Base-by-base conservation (phyloP, 2,329 filamentous ascomycete species). In the Exophiala lecanii-corni region DNA sequence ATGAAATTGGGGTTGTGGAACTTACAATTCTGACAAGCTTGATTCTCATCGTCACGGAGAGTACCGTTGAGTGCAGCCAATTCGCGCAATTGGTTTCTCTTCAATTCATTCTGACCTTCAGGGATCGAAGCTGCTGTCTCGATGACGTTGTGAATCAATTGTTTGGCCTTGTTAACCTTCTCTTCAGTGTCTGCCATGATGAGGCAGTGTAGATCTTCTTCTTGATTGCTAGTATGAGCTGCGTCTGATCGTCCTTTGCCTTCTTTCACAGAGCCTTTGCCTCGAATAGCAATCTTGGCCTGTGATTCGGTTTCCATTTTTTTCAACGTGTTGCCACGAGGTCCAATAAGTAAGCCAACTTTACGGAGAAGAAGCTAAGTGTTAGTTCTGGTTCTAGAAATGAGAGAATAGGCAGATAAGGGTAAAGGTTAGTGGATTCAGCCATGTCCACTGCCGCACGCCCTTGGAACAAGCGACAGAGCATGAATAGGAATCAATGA, bases 181-280 rank as follows among this genome's bases (percentile, higher is more conserved):
- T 98, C 92, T 72, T 98, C 94, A 26, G 91, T 97, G 62, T 98
- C 92, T 61, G 92, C 92, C 92, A 98, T 98, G 72, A 98, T 97
- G 64, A 98, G 74, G 70, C 92, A 98, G 71, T 98, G 92, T 45
- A 98, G 77, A 66, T 98, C 92, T 72, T 98, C 92, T 74, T 98
- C 92, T 78, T 98, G 92, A 76, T 98, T 98, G 78, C 92, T 97
- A 67, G 91, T 89, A 70, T 98, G 92, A 72, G 92, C 92, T 60
- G 92, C 92, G 68, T 98, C 92, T 73, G 92, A 97, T 57, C 92
- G 89, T 57, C 92, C 92, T 69, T 98, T 98, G 74, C 92, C 92
- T 79, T 98, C 92, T 71, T 98, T 98, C 66, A 98, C 92, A 60
- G 92, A 98, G 65, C 92, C 92, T 72, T 98, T 98, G 74, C 92